Base-by-base conservation (phyloP, 495 filamentous ascomycete genomes). In the Penicillium malachiteum region DNA sequence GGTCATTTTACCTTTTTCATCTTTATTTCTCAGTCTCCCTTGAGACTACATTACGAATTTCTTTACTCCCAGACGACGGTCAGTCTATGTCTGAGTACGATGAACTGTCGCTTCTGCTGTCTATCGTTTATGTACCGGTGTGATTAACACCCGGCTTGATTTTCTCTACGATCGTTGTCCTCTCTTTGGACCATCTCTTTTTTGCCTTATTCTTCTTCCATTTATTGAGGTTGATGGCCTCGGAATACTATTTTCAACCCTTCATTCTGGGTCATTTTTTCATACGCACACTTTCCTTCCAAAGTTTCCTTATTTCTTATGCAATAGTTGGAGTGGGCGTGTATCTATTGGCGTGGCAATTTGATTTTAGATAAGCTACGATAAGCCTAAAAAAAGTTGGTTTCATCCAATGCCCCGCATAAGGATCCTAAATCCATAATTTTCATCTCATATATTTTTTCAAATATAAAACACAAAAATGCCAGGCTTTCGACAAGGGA, bases 11-110 rank as follows among this genome's bases (percentile, higher is more conserved):
- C 18, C 17, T 39, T 26, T 48, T 26, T 39, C 53, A n/a, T n/a
- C n/a, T n/a, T 55, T 43, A 31, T 51, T 37, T 48, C 42, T 30
- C 34, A 30, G 57, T 52, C 56, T 60, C 37, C 33, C 37, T 26
- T 33, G 34, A 52, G 70, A 67, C 68, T 33, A 37, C 53, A 59
- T 74, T 69, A 76, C 71, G 73, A 76, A 73, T 76, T 58, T 72
- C 69, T 73, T 76, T 72, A 67, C 48, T 63, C 59, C 60, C 48
- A 52, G 60, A 59, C 54, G 60, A 63, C 13, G 59, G 55, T 48
- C 70, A 57, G 49, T 56, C 55, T 65, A 63, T 61, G 57, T 70
- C 64, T 66, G 73, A 70, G 70, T 69, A 71, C 55, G 69, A 69
- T 50, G 68, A 61, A 57, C 60, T 71, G 58, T 64, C 44, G 48